phyloP scores from a whole-genome alignment of 2,329 filamentous ascomycete species.

The Pseudogymnoascus pannorum region DNA sequence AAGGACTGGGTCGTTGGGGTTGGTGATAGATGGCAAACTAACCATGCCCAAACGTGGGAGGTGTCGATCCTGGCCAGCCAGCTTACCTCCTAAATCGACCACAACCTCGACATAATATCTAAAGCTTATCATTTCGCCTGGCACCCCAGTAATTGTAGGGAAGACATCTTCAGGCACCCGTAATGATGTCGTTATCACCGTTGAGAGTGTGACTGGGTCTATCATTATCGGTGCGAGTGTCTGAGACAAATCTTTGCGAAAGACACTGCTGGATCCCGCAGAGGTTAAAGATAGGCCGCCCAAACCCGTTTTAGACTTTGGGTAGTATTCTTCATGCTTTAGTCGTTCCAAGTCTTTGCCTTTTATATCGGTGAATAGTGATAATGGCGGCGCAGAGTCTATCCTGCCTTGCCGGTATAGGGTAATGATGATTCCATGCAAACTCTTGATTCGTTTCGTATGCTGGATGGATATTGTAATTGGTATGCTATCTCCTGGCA shows the following conservation, averaged over 20 bases:
- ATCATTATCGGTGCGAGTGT: constrained; percentile 83
- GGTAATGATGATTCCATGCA: constrained; percentile 88
- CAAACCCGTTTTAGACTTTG: constrained; percentile 77
- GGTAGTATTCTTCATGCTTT: constrained; percentile 71
- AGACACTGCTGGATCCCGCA: constrained; percentile 81
- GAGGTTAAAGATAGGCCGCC: constrained; percentile 81
- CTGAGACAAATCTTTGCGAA: constrained; percentile 89
- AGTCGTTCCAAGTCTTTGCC: constrained; percentile 59
- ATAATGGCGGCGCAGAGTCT: constrained; percentile 59
- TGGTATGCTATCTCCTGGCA: constrained; percentile 77
- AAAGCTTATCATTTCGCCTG: constrained; percentile 91
- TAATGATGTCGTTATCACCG: constrained; percentile 74
- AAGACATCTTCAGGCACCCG: constrained; percentile 86
- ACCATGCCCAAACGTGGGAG: constrained; percentile 26
- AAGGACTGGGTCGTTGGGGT: constrained; percentile 11
- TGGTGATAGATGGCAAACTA: constrained; percentile 18
- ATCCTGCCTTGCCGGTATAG: constrained; percentile 87
- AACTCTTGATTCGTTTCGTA: constrained; percentile 80
- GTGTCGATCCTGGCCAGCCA: constrained; percentile 55
- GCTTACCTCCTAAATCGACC: constrained; percentile 81
- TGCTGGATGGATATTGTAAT: constrained; percentile 79
- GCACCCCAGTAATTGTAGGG: constrained; percentile 82
- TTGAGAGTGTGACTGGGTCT: constrained; percentile 69
- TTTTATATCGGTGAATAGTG: constrained; percentile 41
- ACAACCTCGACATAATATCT: constrained; percentile 91